A percentile compares a stretch with the other conserved stretches of the same genome.
These are phyloP conservation scores for Camellia japonica DNA, from an alignment of 148 eudicot genomes.

Conservation along the genomic window DNA sequence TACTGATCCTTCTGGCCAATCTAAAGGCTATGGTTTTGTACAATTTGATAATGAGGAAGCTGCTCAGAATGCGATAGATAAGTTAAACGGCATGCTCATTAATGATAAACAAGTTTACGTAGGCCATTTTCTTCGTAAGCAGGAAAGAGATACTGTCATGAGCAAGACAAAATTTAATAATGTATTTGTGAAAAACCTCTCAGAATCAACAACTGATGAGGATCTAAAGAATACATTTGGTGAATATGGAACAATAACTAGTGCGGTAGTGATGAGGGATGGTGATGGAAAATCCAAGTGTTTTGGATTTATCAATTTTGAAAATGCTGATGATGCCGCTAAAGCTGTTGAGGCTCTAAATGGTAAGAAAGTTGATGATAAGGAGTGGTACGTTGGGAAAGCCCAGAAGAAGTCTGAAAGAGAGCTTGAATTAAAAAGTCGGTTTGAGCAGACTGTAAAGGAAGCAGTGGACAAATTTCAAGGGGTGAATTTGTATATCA, in stretches of 20 bases:
- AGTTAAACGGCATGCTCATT: conserved; percentile 58
- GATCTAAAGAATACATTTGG: conserved; percentile 48
- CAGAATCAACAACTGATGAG: conserved; percentile 53
- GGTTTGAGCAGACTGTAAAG: conserved; percentile 59
- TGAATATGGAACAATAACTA: conserved; percentile 55
- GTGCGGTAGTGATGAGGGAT: conserved; percentile 68
- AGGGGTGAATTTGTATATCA: conserved; percentile 57
- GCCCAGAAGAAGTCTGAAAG: conserved; percentile 70
- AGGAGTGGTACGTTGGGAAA: conserved; percentile 66
- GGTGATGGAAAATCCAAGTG: conserved; percentile 65
- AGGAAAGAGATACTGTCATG: conserved; percentile 47
- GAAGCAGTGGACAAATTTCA: conserved; percentile 63
- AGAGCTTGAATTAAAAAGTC: conserved; percentile 49
- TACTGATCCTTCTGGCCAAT: conserved; percentile 57
- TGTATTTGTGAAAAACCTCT: conserved; percentile 53
- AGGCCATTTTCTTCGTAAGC: conserved; percentile 67
- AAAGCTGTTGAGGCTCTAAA: conserved; percentile 68
- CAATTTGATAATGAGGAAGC: conserved; percentile 61
- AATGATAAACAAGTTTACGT: conserved; percentile 72
- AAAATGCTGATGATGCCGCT: conserved; percentile 70
- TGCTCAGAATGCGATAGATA: conserved; percentile 57
- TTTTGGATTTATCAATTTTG: conserved; percentile 66
- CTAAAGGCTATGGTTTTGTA: conserved; percentile 71
- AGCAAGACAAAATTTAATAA: conserved; percentile 51
- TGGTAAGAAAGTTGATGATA: conserved; percentile 55